A percentile compares a stretch with the other conserved stretches of the same genome.
Evolutionary conservation across 495 filamentous ascomycete species (phyloP).

Genomic region (Delitschia confertaspora): DNA sequence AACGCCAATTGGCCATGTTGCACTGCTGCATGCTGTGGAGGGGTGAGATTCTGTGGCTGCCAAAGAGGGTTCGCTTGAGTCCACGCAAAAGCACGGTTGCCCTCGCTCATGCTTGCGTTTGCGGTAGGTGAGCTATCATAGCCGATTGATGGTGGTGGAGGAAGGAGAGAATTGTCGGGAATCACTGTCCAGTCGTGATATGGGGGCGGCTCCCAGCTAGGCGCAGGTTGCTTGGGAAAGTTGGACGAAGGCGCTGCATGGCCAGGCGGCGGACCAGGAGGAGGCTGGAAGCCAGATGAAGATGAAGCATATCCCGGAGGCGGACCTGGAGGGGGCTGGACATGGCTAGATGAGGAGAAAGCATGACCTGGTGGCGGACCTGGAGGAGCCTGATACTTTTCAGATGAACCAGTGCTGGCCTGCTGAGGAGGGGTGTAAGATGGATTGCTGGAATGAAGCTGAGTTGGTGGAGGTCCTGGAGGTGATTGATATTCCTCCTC

Average conservation of each 20-base stretch:
- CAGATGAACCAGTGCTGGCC: not conserved
- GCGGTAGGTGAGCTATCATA: conserved; percentile 58
- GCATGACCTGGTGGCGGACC: conserved; percentile 25
- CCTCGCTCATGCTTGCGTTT: conserved; percentile 63
- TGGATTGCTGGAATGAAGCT: conserved; percentile 20
- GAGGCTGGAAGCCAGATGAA: conserved; percentile 30
- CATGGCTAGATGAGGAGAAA: conserved; percentile 3
- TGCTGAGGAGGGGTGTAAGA: conserved; percentile 12
- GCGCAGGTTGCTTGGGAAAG: conserved; percentile 14
- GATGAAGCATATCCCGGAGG: conserved; percentile 21
- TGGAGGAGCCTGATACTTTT: conserved; percentile 17
- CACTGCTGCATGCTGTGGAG: conserved; percentile 39
- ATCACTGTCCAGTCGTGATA: conserved; percentile 76
- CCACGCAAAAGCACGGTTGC: conserved; percentile 65
- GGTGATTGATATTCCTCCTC: conserved; percentile 3
- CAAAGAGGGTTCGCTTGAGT: conserved; percentile 56
- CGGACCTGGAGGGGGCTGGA: conserved; percentile 24
- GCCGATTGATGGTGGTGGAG: conserved; percentile 68
- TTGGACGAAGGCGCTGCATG: not conserved
- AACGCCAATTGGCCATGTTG: conserved; percentile 40
- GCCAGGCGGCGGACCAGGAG: conserved; percentile 39
- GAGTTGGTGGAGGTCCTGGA: not conserved
- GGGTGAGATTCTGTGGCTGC: conserved; percentile 40
- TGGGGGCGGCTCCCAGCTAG: conserved; percentile 35
- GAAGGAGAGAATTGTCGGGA: conserved; percentile 70